Base-by-base conservation (phyloP, 2,329 filamentous ascomycete genomes). In the Neofusicoccum ribis region DNA sequence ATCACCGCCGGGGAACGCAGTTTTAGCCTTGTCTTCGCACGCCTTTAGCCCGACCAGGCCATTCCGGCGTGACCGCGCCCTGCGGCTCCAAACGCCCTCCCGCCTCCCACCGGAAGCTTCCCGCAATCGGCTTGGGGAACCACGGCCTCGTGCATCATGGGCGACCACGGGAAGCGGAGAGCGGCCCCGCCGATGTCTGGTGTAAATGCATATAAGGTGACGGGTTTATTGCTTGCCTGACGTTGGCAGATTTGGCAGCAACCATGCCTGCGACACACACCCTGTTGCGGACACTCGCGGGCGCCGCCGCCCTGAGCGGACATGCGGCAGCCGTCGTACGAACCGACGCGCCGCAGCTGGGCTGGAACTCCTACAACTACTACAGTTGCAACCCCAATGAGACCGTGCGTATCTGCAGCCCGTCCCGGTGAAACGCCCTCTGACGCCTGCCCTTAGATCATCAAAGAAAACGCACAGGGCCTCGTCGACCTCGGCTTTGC, bases 311-410 rank as follows among this genome's bases (percentile, higher is more conserved):
- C 2, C 41, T 60, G 27, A 9, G 23, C 41, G 7, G 8, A 14
- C 43, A 31, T 47, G 59, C 46, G 37, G 36, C 59, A 14, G 59
- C 61, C 20, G 27, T 44, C 5, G 39, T 69, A 6, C 69, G 70
- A 6, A 73, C 72, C 1, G 65, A 71, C 7, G 73, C 72, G 0
- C 67, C 71, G 67, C 74, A 71, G 0, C 74, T 77, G 71, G 75
- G 85, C 12, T 88, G 85, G 85, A 88, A 88, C 67, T 83, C 81
- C 2, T 88, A 88, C 68, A 88, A 88, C 63, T 77, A 82, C 46
- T 86, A 85, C 72, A 77, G 75, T 58, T 87, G 85, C 70, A 73
- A 73, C 1, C 82, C 82, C 0, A 82, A 76, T 46, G 81, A 86
- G 67, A 72, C 72, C 3, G 56, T 60, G 39, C 37, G 41, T 56